Evolutionary conservation across 2,329 filamentous ascomycete genomes (phyloP).

Genomic region (Thielaviopsis musarum): DNA sequence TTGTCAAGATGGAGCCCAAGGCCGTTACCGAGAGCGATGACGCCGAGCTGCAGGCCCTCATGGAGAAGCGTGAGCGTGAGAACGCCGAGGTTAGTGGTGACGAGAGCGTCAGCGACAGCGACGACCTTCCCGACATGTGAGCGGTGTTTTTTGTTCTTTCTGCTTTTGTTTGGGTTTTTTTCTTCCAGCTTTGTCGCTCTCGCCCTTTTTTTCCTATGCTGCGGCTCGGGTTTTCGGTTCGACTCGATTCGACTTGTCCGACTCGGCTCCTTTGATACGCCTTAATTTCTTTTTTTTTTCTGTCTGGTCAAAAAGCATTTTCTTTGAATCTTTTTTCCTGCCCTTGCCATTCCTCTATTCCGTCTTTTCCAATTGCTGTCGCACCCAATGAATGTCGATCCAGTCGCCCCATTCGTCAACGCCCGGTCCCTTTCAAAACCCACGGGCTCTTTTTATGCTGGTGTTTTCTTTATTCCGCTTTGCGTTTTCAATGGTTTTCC

Average conservation of each 20-base stretch:
- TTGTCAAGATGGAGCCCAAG: slow-evolving; percentile 97
- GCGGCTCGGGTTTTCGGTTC: background rate
- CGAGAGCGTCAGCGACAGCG: slow-evolving; percentile 88
- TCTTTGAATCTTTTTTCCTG: background rate
- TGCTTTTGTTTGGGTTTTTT: background rate
- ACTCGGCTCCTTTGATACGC: background rate
- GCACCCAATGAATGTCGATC: background rate
- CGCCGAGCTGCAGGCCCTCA: slow-evolving; percentile 86
- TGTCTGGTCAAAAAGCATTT: background rate
- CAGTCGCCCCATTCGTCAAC: background rate
- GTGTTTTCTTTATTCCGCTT: background rate
- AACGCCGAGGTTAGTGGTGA: slow-evolving; percentile 97
- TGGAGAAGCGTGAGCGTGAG: slow-evolving; percentile 98
- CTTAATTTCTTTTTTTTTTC: background rate
- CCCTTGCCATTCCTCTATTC: background rate
- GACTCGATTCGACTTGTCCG: background rate
- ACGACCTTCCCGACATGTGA: slow-evolving; percentile 35
- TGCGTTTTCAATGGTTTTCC: background rate
- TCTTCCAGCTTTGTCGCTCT: background rate
- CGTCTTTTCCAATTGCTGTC: background rate
- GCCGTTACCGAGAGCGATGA: slow-evolving; percentile 98
- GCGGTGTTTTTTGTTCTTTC: background rate
- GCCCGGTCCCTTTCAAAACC: background rate
- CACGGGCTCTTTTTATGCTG: background rate
- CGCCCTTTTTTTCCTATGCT: background rate